Conservation (phyloP, 805 yeast genomes). For the Saturnispora halmiae region DNA sequence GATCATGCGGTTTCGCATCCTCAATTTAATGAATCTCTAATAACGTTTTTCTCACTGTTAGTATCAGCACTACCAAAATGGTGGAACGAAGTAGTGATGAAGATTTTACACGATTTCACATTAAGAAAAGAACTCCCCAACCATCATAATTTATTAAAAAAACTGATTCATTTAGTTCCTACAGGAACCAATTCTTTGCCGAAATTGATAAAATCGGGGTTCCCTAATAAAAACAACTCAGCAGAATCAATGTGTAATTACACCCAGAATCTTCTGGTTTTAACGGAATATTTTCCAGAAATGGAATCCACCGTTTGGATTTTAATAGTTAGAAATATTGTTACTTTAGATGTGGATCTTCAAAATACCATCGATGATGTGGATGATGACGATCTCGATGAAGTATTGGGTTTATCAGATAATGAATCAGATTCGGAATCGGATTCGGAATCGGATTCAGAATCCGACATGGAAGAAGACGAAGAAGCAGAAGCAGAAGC, state of each 20-base stretch:
- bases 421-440: conserved; percentile 26
- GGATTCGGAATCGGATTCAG: conserved; percentile 20
- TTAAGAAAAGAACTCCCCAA: conserved; percentile 20
- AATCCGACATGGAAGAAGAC: conserved; percentile 22
- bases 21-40: conserved; percentile 43
- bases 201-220: conserved; percentile 44
- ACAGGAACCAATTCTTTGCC: conserved; percentile 66
- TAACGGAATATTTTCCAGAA: conserved; percentile 67
- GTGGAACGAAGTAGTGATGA: conserved; percentile 73
- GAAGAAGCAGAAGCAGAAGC: conserved; percentile 26
- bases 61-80: conserved; percentile 84
- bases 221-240: conserved; percentile 72
- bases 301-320: conserved; percentile 72
- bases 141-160: conserved; percentile 58
- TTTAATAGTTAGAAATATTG: conserved; percentile 64
- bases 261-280: conserved; percentile 49
- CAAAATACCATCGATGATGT: conserved; percentile 81
- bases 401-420: conserved; percentile 28
- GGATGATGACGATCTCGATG: conserved; percentile 63
- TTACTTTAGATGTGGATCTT: conserved; percentile 84
- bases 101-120: conserved; percentile 55
- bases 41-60: conserved; percentile 65
- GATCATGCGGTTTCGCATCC: conserved; percentile 22
- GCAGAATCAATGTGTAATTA: conserved; percentile 50
- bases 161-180: conserved; percentile 67